These are phyloP conservation scores for Proliferodiscus dingleyae DNA, from an alignment of 2,329 filamentous ascomycete genomes.

Conservation along the genomic window DNA sequence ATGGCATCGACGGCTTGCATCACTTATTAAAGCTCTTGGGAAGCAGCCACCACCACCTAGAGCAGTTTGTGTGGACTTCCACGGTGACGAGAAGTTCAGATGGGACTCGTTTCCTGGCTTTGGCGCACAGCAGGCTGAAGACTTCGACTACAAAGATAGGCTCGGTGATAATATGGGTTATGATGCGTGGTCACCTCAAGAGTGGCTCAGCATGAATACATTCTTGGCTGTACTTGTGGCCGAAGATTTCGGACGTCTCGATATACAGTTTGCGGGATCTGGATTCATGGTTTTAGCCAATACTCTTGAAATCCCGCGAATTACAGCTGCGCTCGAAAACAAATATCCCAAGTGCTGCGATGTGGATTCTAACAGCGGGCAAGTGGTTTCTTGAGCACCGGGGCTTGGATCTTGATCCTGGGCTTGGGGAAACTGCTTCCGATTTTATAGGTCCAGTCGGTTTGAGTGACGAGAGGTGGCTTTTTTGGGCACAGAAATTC, in stretches of 20 bases:
- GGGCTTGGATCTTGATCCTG: background rate
- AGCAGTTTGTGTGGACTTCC: background rate
- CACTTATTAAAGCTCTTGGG: conserved; percentile 1
- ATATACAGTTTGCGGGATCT: background rate
- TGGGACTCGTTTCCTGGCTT: background rate
- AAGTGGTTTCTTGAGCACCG: background rate
- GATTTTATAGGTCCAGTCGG: too few species aligned
- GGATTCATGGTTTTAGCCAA: background rate
- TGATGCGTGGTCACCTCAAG: background rate
- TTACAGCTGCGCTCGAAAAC: background rate
- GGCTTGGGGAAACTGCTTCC: too few species aligned
- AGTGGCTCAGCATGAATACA: conserved; percentile 2
- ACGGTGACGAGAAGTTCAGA: background rate
- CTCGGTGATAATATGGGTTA: background rate
- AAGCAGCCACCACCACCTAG: conserved; percentile 4
- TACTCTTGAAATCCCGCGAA: background rate
- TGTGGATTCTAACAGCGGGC: conserved; percentile 1
- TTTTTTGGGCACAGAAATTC: too few species aligned
- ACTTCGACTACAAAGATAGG: background rate
- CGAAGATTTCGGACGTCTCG: background rate
- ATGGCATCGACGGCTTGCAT: conserved; percentile 1
- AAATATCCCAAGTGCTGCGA: conserved; percentile 2
- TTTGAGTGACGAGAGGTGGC: too few species aligned
- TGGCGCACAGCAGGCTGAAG: background rate
- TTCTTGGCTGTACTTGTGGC: background rate